Conservation (phyloP, 108 stramenopile species). For the Seminavis robusta region DNA sequence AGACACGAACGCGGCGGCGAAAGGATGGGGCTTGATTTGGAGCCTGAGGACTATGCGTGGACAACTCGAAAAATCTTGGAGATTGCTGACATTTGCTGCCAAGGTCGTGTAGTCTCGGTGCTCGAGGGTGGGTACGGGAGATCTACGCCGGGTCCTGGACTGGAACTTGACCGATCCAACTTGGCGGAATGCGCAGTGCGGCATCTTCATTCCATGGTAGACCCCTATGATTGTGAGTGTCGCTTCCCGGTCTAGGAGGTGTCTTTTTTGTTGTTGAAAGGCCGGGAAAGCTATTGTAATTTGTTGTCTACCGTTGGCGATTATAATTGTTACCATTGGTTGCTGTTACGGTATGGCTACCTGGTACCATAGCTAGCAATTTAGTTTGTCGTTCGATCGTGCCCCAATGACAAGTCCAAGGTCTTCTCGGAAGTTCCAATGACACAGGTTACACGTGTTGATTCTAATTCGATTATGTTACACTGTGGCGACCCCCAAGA, state of each 20-base stretch:
- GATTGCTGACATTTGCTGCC: conserved; percentile 86
- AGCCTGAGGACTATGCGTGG: conserved; percentile 88
- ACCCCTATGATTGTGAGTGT: conserved; percentile 60
- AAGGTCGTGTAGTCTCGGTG: conserved; percentile 90
- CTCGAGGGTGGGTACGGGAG: conserved; percentile 94
- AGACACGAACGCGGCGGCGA: conserved; percentile 64
- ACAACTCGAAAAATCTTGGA: conserved; percentile 81
- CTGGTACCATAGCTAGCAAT: too few species aligned
- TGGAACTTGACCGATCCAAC: conserved; percentile 58
- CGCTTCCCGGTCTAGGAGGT: conserved; percentile 39
- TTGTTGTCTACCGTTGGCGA: too few species aligned
- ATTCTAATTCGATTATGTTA: too few species aligned
- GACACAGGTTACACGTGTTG: too few species aligned
- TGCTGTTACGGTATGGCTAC: too few species aligned
- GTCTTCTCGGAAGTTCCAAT: too few species aligned
- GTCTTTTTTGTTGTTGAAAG: not conserved
- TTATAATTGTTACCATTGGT: too few species aligned
- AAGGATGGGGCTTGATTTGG: conserved; percentile 76
- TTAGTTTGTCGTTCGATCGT: too few species aligned
- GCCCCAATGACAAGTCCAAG: too few species aligned
- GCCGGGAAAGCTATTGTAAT: too few species aligned
- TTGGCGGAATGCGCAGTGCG: conserved; percentile 81
- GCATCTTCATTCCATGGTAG: conserved; percentile 80
- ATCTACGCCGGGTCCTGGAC: conserved; percentile 21
- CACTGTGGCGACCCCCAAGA: too few species aligned